phyloP scores from a whole-genome alignment of 495 filamentous ascomycete species.

The Penicillium desertorum region DNA sequence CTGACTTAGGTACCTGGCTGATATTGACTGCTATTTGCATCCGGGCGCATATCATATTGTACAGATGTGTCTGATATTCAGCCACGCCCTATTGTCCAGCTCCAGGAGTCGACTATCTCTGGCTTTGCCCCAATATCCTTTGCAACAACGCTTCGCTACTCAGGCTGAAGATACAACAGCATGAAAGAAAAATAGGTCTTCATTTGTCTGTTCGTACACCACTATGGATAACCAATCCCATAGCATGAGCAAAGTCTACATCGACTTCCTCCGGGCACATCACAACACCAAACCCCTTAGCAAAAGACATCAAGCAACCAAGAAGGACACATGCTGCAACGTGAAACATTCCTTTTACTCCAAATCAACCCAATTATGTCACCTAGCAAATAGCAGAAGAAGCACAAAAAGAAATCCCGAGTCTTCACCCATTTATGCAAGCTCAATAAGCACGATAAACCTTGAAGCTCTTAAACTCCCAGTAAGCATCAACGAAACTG shows the following conservation, averaged over 20 bases:
- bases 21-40: too few species aligned
- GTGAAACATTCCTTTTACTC: not conserved
- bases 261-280: not conserved
- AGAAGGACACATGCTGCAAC: not conserved
- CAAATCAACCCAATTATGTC: not conserved
- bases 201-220: not conserved
- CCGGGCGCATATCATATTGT: too few species aligned
- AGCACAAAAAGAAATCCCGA: not conserved
- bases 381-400: not conserved
- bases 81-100: not conserved
- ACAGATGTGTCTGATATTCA: not conserved
- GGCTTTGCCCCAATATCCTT: not conserved
- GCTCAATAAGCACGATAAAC: constrained; percentile 36
- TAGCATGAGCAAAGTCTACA: not conserved
- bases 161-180: not conserved
- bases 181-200: not conserved
- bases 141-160: not conserved
- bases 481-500: constrained; percentile 47
- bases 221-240: not conserved
- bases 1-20: too few species aligned
- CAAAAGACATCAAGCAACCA: not conserved
- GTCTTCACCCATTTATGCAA: not conserved
- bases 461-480: constrained; percentile 51
- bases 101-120: not conserved
- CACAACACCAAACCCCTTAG: not conserved